phyloP scores from a whole-genome alignment of 768 basidiomycete species.

The Antrodiella citrinella region DNA sequence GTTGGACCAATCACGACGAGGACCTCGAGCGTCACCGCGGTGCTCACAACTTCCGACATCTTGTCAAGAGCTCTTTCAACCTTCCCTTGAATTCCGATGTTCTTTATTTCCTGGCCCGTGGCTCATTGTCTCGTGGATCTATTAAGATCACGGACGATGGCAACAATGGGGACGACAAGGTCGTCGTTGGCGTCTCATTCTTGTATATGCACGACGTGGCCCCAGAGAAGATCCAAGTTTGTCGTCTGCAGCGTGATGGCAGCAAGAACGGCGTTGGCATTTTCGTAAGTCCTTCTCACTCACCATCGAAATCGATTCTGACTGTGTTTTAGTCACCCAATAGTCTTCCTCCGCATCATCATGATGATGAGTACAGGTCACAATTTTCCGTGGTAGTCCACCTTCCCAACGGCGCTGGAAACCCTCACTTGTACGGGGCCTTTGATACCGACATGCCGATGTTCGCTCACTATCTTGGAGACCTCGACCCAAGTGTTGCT shows the following conservation, averaged over 20 bases:
- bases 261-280: slow-evolving; percentile 29
- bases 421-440: slow-evolving; percentile 12
- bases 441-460: slow-evolving; percentile 23
- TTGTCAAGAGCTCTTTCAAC: background rate
- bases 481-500: slow-evolving; percentile 20
- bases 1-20: background rate
- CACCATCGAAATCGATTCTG: background rate
- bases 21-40: background rate
- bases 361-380: slow-evolving; percentile 6
- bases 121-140: background rate
- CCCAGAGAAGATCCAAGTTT: slow-evolving; percentile 24
- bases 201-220: slow-evolving; percentile 18
- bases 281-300: slow-evolving; percentile 22
- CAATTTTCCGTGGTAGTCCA: slow-evolving; percentile 23
- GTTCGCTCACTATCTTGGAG: slow-evolving; percentile 22
- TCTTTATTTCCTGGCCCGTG: background rate
- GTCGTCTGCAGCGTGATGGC: slow-evolving; percentile 20
- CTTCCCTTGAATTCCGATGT: background rate
- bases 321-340: background rate
- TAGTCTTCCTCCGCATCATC: slow-evolving; percentile 7
- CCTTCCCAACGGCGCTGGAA: slow-evolving; percentile 17
- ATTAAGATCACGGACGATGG: slow-evolving; percentile 1
- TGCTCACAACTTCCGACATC: background rate
- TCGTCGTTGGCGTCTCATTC: slow-evolving; percentile 23
- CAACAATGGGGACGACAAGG: slow-evolving; percentile 7